Evolutionary conservation across 441 rosid genomes (phyloP), one percentile per base, ranked within the genome.

Genomic region (Aleurites moluccanus): DNA sequence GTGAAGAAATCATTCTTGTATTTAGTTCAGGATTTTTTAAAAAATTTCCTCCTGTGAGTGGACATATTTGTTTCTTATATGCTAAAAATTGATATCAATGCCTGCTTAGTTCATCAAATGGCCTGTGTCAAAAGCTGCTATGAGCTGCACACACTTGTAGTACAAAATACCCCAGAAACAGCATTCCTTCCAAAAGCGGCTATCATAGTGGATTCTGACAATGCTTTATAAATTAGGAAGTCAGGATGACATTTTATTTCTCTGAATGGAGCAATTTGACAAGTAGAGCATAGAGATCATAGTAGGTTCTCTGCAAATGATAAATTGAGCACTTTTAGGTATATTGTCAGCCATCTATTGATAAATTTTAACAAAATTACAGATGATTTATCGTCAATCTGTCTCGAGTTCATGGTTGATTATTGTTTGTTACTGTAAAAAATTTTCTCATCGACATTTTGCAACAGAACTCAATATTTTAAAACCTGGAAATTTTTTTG

Each of bases 1-100:
- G 97, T 91, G 81, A 70, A 30, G 6, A 53, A 33, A 63, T 72
- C 30, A 56, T 64, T 64, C 64, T 6, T n/a, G 18, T 28, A 52
- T 55, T 28, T 15, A 49, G n/a, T 40, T 28, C 10, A 25, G 27
- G 7, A 13, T n/a, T 15, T 14, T 40, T 28, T 55, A 2, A 10
- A 4, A 49, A 44, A 35, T 28, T 35, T 10, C 42, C 4, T 4
- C 11, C 18, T 18, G 16, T 21, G 8, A 67, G 21, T 44, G 10
- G 62, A 18, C 1, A 0, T 21, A 18, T 30, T 45, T 67, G 45
- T 57, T 38, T 71, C 18, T n/a, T n/a, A n/a, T n/a, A n/a, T 13
- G 56, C 21, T 30, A n/a, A n/a, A 62, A 14, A 13, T 62, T 49
- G 40, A 38, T 38, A 35, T n/a, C 50, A 8, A 14, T 40, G 35